Percentiles rank a stretch among this genome's conserved stretches.
Evolutionary conservation across 2,329 filamentous ascomycete species (phyloP).

Genomic region (Tolypocladium pustulatum): DNA sequence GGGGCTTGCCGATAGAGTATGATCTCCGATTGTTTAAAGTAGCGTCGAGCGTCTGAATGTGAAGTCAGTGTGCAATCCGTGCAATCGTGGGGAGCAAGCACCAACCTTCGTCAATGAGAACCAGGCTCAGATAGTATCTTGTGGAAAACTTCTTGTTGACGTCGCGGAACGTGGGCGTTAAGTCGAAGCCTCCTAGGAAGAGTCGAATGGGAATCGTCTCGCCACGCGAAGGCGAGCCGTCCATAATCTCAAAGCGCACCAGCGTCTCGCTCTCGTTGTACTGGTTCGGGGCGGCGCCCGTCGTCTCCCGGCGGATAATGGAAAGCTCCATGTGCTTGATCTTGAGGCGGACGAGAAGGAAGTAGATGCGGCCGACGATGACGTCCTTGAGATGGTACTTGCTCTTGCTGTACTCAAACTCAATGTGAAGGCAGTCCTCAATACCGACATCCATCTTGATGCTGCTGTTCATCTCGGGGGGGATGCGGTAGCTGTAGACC

Average conservation of each 20-base stretch:
- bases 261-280: constrained; percentile 99
- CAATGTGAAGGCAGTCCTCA: constrained; percentile 97
- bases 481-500: constrained; percentile 98
- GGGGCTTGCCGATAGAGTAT: constrained; percentile 81
- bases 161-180: constrained; percentile 96
- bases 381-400: constrained; percentile 99
- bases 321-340: constrained; percentile 99
- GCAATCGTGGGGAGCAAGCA: constrained; percentile 1
- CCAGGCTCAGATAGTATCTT: constrained; percentile 90
- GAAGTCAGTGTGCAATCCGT: constrained; percentile 6
- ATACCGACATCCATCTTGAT: constrained; percentile 99
- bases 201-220: constrained; percentile 91
- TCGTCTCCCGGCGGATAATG: constrained; percentile 94
- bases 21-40: constrained; percentile 99
- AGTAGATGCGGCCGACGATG: constrained; percentile 97
- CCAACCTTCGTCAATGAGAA: constrained; percentile 87
- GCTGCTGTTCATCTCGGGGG: constrained; percentile 92
- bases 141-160: constrained; percentile 99
- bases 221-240: constrained; percentile 93
- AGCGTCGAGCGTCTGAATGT: constrained; percentile 74
- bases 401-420: constrained; percentile 98
- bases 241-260: constrained; percentile 99
- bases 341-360: constrained; percentile 90
- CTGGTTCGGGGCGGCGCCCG: constrained; percentile 91
- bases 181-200: constrained; percentile 93